Conservation (phyloP, 371 early-diverging fungal genomes). For the Nosema granulosis region DNA sequence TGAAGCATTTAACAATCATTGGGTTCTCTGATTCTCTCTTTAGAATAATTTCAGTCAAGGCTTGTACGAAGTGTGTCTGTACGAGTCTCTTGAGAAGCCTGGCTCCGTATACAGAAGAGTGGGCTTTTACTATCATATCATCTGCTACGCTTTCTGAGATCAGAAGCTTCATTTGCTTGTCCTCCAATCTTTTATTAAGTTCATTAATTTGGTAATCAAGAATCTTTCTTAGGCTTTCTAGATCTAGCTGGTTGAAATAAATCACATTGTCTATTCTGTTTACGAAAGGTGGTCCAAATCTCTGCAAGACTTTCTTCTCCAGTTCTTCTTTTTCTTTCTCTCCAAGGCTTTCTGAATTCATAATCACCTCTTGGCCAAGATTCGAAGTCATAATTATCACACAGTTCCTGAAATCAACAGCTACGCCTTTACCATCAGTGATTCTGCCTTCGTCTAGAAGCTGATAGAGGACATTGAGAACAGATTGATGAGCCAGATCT, state of each 20-base stretch:
- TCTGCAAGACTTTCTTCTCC: conserved; percentile 71
- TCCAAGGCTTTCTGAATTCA: conserved; percentile 34
- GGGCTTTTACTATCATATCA: conserved; percentile 70
- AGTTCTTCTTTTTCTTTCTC: conserved; percentile 67
- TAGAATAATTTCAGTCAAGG: conserved; percentile 70
- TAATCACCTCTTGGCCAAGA: conserved; percentile 70
- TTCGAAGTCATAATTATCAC: conserved; percentile 77
- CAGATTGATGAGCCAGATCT: conserved; percentile 79
- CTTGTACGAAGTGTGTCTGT: conserved; percentile 72
- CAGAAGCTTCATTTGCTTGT: conserved; percentile 70
- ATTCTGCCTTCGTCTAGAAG: conserved; percentile 80
- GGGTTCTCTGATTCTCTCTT: conserved; percentile 9
- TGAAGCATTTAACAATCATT: conserved; percentile 28
- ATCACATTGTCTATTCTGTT: conserved; percentile 77
- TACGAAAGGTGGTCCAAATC: conserved; percentile 78
- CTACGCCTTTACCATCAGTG: conserved; percentile 74
- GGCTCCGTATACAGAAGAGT: conserved; percentile 75
- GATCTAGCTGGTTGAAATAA: conserved; percentile 72
- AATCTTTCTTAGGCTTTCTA: conserved; percentile 69
- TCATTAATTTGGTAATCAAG: conserved; percentile 70
- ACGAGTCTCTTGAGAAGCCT: conserved; percentile 73
- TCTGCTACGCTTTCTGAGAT: conserved; percentile 69
- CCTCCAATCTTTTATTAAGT: conserved; percentile 71
- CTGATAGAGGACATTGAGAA: conserved; percentile 74
- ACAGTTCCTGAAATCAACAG: conserved; percentile 74